phyloP scores from a whole-genome alignment of 306 rosid genomes.

The Lagenaria siceraria region DNA sequence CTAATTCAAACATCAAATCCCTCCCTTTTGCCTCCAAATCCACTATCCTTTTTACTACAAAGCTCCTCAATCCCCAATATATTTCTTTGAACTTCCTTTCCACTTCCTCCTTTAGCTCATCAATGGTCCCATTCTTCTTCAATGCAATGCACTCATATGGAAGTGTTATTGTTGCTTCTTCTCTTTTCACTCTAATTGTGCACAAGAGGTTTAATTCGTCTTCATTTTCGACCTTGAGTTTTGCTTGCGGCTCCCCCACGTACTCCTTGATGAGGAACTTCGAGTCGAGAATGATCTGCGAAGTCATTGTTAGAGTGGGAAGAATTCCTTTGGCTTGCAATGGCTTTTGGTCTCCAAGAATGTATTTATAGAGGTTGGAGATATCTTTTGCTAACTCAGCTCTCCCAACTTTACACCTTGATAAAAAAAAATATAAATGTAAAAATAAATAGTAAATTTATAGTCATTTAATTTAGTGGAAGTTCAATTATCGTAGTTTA shows the following conservation, averaged over 20 bases:
- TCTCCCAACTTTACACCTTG: slow-evolving; percentile 44
- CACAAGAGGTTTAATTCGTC: slow-evolving; percentile 39
- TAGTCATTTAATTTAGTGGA: background rate
- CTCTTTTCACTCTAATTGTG: slow-evolving; percentile 25
- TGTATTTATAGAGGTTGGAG: slow-evolving; percentile 36
- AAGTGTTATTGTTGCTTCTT: slow-evolving; percentile 7
- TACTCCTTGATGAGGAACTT: slow-evolving; percentile 59
- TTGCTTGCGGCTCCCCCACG: slow-evolving; percentile 19
- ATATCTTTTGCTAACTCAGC: slow-evolving; percentile 59
- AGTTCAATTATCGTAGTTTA: background rate
- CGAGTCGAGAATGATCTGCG: slow-evolving; percentile 55
- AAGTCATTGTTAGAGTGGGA: slow-evolving; percentile 49
- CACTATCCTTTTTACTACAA: slow-evolving; percentile 40
- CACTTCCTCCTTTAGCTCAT: slow-evolving; percentile 55
- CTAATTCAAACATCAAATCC: slow-evolving; percentile 35
- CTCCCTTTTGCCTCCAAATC: slow-evolving; percentile 28
- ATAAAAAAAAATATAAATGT: background rate
- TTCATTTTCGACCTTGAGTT: slow-evolving; percentile 22
- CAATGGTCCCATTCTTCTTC: slow-evolving; percentile 37
- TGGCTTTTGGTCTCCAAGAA: slow-evolving; percentile 45
- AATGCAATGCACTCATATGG: slow-evolving; percentile 54
- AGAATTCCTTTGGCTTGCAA: slow-evolving; percentile 21
- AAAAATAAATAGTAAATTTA: background rate
- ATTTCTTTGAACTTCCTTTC: slow-evolving; percentile 60
- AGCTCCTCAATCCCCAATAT: slow-evolving; percentile 52